Base-by-base conservation (phyloP, 352 stramenopile species). In the Globisporangium abappressorium region DNA sequence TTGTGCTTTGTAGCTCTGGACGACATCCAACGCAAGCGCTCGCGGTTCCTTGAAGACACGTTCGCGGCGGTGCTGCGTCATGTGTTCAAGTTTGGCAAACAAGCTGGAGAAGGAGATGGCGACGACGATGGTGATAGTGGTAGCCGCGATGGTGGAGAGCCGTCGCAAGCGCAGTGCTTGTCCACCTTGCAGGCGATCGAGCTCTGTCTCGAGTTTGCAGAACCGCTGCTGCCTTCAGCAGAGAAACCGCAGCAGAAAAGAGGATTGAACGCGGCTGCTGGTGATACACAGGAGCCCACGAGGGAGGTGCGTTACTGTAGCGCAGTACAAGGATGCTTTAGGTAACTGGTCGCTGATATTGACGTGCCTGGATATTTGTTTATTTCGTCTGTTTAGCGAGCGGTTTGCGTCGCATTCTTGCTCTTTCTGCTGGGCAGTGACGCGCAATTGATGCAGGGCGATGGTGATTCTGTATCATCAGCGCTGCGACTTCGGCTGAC, bases 11-110 rank as follows among this genome's bases (percentile, higher is more conserved):
- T 46, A 91, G 84, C 83, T 22, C 69, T 93, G 20, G 64, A 15
- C 1, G 75, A 87, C 38, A 85, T 93, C 33, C 18, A 70, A 6
- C 79, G 82, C 47, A 93, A 93, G 64, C 78, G 79, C 43, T 91
- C 83, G 62, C 74, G 74, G 34, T 91, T 93, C 63, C 66, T 92
- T 28, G 84, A 92, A 72, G 83, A 91, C 69, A 68, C 80, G 14
- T 84, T 86, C 63, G 76, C 78, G 1, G 69, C 71, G 12, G 80
- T 92, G 38, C 57, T 90, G n/a, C 75, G 71, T 5, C 69, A 68
- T 26, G 59, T 78, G 5, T 75, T 41, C 60, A 62, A 38, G 20
- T 70, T 62, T 58, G 33, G 62, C 3, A 34, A 72, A 2, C 22
- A 33, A 43, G 22, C n/a, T 0, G 20, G 5, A 41, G 38, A 46